Conservation (phyloP, 2,329 filamentous ascomycete genomes). For the Fusarium stilboides region DNA sequence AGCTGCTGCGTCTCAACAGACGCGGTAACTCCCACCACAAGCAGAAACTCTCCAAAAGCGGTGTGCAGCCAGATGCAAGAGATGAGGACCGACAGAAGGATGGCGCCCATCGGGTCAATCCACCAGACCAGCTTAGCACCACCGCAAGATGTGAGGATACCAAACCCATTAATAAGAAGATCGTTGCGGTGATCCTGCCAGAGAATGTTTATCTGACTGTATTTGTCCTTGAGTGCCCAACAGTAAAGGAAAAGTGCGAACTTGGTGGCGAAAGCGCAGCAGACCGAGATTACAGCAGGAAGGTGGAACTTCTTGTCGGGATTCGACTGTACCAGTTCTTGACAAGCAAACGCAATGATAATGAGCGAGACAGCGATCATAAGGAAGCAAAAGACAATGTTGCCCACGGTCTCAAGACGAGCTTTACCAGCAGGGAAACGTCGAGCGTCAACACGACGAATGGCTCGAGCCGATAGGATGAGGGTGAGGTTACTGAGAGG, state of each 20-base stretch:
- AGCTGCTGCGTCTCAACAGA: constrained; percentile 90
- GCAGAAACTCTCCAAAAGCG: constrained; percentile 89
- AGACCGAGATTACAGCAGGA: constrained; percentile 87
- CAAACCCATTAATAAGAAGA: constrained; percentile 95
- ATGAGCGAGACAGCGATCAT: constrained; percentile 95
- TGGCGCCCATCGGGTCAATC: constrained; percentile 94
- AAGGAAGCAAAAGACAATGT: constrained; percentile 95
- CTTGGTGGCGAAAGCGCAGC: constrained; percentile 88
- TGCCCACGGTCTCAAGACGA: constrained; percentile 93
- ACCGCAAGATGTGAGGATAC: constrained; percentile 91
- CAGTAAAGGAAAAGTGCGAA: constrained; percentile 90
- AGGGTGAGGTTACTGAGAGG: constrained; percentile 90
- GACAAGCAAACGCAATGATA: constrained; percentile 88
- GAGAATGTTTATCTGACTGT: constrained; percentile 90
- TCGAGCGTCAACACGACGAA: constrained; percentile 86
- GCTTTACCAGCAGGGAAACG: constrained; percentile 94
- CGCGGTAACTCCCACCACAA: constrained; percentile 91
- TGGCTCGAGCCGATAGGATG: constrained; percentile 88
- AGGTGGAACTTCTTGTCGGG: constrained; percentile 79
- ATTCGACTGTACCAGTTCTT: constrained; percentile 73
- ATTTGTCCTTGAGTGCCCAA: constrained; percentile 90
- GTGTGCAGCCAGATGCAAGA: constrained; percentile 86
- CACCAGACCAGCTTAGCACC: constrained; percentile 93
- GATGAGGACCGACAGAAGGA: constrained; percentile 85
- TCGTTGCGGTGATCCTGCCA: constrained; percentile 99